phyloP scores from a whole-genome alignment of 805 yeast species.

The Saccharomycopsis synnaedendra region DNA sequence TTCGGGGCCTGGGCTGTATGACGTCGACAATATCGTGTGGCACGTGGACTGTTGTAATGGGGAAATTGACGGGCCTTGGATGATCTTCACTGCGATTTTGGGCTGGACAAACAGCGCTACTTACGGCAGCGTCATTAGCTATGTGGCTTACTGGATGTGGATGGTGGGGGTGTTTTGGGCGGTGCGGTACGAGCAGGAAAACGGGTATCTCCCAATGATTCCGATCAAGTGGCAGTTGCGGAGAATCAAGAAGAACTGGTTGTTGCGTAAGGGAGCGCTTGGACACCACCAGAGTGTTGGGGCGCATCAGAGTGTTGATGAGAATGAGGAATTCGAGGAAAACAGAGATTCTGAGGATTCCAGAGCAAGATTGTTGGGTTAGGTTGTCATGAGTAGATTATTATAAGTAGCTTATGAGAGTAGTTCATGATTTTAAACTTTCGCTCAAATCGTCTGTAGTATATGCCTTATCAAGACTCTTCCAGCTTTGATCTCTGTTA shows the following conservation, averaged over 20 bases:
- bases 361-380: background rate
- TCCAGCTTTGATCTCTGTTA: too few species aligned
- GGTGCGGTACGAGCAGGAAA: constrained; percentile 40
- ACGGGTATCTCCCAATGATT: constrained; percentile 47
- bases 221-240: constrained; percentile 53
- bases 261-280: background rate
- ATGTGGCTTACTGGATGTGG: constrained; percentile 56
- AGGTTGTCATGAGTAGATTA: background rate
- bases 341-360: background rate
- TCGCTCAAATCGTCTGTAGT: too few species aligned
- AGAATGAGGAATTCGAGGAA: background rate
- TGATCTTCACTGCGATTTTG: constrained; percentile 74
- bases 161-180: constrained; percentile 32
- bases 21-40: constrained; percentile 70
- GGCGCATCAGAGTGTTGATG: background rate
- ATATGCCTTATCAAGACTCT: too few species aligned
- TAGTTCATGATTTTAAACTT: too few species aligned
- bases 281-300: constrained; percentile 11
- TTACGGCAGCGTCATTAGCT: constrained; percentile 70
- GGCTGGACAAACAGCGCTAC: constrained; percentile 96
- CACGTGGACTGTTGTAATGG: constrained; percentile 94
- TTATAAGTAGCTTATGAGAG: too few species aligned
- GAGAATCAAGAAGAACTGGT: constrained; percentile 30
- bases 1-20: constrained; percentile 88
- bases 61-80: constrained; percentile 81